A percentile compares a stretch with the other conserved stretches of the same genome.
Evolutionary conservation across 331 rosid species (phyloP).

Genomic region (Rhamnella rubrinervis): DNA sequence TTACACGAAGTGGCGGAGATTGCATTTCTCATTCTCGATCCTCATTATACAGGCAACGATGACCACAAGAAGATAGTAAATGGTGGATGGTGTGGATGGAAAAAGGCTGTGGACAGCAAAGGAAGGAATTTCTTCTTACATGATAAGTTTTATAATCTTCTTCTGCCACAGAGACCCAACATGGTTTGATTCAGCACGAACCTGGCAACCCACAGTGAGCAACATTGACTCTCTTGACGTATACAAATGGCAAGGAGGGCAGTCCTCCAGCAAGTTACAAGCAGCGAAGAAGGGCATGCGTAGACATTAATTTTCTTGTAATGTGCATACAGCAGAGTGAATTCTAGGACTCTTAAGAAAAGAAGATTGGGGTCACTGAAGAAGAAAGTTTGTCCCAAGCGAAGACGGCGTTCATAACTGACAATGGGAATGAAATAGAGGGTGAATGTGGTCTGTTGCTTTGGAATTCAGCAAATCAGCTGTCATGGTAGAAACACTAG

Average conservation of each 20-base stretch:
- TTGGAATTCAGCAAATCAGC: too few species aligned
- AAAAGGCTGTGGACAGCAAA: constrained; percentile 87
- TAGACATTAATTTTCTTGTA: neutral
- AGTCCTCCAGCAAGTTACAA: neutral
- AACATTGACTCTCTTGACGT: neutral
- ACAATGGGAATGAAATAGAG: too few species aligned
- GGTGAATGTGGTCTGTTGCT: too few species aligned
- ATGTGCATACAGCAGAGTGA: too few species aligned
- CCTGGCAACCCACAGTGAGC: too few species aligned
- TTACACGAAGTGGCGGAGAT: constrained; percentile 83
- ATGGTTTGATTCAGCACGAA: constrained; percentile 54
- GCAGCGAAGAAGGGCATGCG: neutral
- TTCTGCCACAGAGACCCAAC: constrained; percentile 89
- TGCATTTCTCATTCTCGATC: constrained; percentile 94
- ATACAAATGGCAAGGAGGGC: neutral
- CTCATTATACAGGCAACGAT: constrained; percentile 86
- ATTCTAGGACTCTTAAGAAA: too few species aligned
- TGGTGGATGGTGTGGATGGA: constrained; percentile 99
- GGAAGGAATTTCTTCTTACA: constrained; percentile 82
- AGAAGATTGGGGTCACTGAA: too few species aligned
- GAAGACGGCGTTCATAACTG: too few species aligned
- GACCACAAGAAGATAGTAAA: constrained; percentile 72
- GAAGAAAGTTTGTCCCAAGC: too few species aligned
- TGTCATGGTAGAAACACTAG: too few species aligned
- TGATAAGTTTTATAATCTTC: constrained; percentile 88